Evolutionary conservation across 2,329 filamentous ascomycete species (phyloP), one percentile per base, ranked within the genome.

Genomic region (Didymosphaeria variabile): DNA sequence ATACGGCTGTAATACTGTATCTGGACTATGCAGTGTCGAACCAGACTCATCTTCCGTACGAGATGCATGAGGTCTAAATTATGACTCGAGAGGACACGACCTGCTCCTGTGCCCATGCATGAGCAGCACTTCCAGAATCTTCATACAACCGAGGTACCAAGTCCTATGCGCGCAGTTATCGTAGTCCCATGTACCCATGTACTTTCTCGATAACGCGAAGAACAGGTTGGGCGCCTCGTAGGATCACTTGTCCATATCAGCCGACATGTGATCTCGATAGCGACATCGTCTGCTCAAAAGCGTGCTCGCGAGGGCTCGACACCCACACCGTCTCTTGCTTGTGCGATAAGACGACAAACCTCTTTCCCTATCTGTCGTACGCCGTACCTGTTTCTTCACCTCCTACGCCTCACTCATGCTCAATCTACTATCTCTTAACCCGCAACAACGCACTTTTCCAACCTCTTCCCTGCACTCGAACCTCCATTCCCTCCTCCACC

Each of bases 291-390:
- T 36, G 12, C 13, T 10, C 23, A 2, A 55, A 55, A 23, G 38
- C 52, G 38, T 55, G 38, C 52, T 54, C 26, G 21, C 6, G 12
- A 26, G 50, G n/a, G 26, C 17, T 32, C 51, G 17, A 40, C 34
- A 34, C 29, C 9, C 23, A 38, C 15, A n/a, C 31, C 36, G 6
- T 26, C 15, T 29, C 9, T 21, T 40, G 5, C 34, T 21, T 10
- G 17, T 36, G 13, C n/a, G 50, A 53, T 53, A 53, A 36, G 50
- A 53, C 19, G 13, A 7, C 5, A 23, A 17, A 31, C 13, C 23
- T 19, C 3, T 12, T 34, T 2, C 38, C 52, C 2, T 21, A 45
- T 55, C 8, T 10, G 38, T 55, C 23, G 44, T 38, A 38, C 45
- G 52, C 38, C 5, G n/a, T 21, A 19, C 29, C 38, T 31, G 10